Evolutionary conservation across 306 rosid genomes (phyloP), one percentile per base, ranked within the genome.

Genomic region (Parietaria judaica): DNA sequence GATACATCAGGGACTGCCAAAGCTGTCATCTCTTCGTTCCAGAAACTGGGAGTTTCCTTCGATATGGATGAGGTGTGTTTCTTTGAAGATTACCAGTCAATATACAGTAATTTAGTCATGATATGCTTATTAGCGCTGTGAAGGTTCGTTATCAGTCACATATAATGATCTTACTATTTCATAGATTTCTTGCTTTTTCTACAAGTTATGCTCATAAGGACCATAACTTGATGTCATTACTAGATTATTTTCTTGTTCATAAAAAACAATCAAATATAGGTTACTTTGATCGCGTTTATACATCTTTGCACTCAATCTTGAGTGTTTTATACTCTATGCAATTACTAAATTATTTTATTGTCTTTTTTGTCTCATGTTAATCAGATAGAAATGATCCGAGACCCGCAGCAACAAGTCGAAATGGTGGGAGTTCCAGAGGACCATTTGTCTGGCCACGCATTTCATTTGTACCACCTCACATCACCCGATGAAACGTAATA

Each of bases 351-450:
- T 49, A 10, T 49, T 49, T n/a, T 7, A 5, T 10, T 10, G 13
- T 10, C 14, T 10, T 49, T 10, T 49, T 49, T 49, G 53, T 0
- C 13, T 49, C 65, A 66, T 44, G 52, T 72, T 65, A 38, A 14
- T 73, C 51, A 91, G 96, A 82, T 88, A 76, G 81, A 83, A 80
- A 47, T 87, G 81, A 77, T 87, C 66, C 80, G 97, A 60, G 96
- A 91, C 80, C 89, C 95, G 71, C 69, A 56, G 77, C 82, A 76
- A 60, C 95, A 91, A 52, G 35, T 80, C 72, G 90, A 88, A 68
- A 68, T 91, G 88, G 96, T 88, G 65, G 98, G 95, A 61, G 95
- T 88, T 63, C 92, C 98, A 31, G 96, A 84, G 81, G 96, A 91
- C 83, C 83, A 88, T 71, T 64, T 88, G 64, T 54, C 77, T 10